Evolutionary conservation across 2,329 filamentous ascomycete species (phyloP).

Genomic region (Pseudopyricularia cyperi): DNA sequence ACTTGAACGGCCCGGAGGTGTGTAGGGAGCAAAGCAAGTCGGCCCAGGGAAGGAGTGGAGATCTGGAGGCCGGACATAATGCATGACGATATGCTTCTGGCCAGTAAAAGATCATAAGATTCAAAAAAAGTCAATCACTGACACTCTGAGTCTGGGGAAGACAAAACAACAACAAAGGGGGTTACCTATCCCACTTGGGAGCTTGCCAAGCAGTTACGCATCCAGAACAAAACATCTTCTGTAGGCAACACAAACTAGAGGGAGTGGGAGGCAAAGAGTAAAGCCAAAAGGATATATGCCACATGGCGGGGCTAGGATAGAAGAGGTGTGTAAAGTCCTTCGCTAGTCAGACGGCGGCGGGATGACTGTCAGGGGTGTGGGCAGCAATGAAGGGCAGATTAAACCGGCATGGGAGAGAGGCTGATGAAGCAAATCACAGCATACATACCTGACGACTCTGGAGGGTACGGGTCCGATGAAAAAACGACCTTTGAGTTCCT

Average conservation of each 20-base stretch:
- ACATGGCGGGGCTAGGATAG: conserved; percentile 24
- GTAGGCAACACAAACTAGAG: background rate
- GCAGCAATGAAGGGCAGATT: background rate
- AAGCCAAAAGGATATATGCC: conserved; percentile 9
- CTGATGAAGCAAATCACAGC: background rate
- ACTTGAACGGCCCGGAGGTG: conserved; percentile 24
- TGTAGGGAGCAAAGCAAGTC: conserved; percentile 14
- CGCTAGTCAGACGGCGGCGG: background rate
- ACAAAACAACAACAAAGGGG: conserved; percentile 16
- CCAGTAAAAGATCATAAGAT: conserved; percentile 24
- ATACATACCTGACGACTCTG: background rate
- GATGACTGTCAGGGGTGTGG: conserved; percentile 1
- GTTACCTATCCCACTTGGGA: background rate
- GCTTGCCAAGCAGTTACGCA: background rate
- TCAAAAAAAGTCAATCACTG: conserved; percentile 22
- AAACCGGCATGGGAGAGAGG: background rate
- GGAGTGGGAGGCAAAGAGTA: conserved; percentile 2
- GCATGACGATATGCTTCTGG: conserved; percentile 23
- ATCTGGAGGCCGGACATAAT: conserved; percentile 15
- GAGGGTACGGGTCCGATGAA: background rate
- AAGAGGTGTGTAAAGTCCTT: conserved; percentile 12
- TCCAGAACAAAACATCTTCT: background rate
- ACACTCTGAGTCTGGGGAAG: conserved; percentile 15
- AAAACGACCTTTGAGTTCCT: background rate
- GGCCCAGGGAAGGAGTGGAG: conserved; percentile 11